These are phyloP conservation scores for Pythium vanterpoolii DNA, from an alignment of 352 stramenopile species.

Conservation along the genomic window DNA sequence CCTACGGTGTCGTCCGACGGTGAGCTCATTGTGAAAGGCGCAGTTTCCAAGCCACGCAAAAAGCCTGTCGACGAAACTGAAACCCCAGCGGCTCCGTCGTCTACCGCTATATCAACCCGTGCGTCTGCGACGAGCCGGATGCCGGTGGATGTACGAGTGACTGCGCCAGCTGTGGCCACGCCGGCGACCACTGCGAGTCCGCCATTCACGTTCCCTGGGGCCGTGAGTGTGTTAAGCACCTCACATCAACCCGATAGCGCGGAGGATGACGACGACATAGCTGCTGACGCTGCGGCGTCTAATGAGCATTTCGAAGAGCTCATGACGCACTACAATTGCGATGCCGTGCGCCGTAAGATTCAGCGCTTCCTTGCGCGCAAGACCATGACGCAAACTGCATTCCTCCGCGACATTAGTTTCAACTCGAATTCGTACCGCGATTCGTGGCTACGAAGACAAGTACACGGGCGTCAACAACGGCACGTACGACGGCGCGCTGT, in stretches of 20 bases:
- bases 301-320: conserved; percentile 14
- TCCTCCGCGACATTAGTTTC: conserved; percentile 32
- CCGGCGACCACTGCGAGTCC: background rate
- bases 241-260: background rate
- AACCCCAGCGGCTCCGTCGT: background rate
- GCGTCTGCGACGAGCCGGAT: background rate
- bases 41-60: conserved; percentile 8
- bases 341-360: conserved; percentile 46
- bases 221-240: background rate
- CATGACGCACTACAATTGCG: conserved; percentile 33
- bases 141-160: background rate
- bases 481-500: conserved; percentile 35
- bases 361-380: conserved; percentile 46
- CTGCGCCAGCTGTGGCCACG: background rate
- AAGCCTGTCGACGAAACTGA: background rate
- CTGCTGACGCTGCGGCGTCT: background rate
- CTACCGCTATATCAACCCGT: background rate
- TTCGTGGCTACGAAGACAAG: conserved; percentile 46
- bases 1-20: background rate
- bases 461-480: conserved; percentile 35
- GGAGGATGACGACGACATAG: background rate
- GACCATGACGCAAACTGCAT: conserved; percentile 49
- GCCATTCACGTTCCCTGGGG: background rate
- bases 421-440: conserved; percentile 51
- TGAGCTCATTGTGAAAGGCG: conserved; percentile 1